Evolutionary conservation across 148 eudicot genomes (phyloP).

Genomic region (Salicornia ramosissima): DNA sequence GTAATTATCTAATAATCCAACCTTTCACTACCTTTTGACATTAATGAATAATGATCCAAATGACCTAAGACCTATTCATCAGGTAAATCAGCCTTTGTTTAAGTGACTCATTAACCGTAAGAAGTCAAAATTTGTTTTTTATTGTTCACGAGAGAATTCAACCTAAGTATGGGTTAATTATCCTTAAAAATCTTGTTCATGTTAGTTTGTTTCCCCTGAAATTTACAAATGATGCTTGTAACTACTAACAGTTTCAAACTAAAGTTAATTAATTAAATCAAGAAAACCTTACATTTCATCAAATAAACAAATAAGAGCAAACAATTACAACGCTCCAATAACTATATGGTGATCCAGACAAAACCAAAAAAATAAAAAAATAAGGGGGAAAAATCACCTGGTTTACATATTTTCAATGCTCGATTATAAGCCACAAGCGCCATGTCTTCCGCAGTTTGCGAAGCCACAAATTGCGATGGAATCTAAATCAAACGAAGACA

Average conservation of each 20-base stretch:
- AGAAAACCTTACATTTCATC: not conserved
- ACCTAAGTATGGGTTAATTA: too few relatives aligned
- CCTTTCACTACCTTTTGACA: too few relatives aligned
- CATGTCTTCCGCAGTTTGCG: slow-evolving; percentile 79
- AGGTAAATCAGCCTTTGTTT: too few relatives aligned
- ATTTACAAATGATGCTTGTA: not conserved
- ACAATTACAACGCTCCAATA: not conserved
- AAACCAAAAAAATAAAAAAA: not conserved
- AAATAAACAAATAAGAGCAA: not conserved
- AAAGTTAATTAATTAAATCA: too few relatives aligned
- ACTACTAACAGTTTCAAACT: not conserved
- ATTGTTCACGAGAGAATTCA: too few relatives aligned
- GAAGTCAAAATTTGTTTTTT: too few relatives aligned
- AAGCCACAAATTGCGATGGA: slow-evolving; percentile 55
- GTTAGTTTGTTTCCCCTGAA: too few relatives aligned
- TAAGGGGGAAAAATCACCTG: slow-evolving; percentile 40
- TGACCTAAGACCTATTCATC: too few relatives aligned
- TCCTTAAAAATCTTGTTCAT: too few relatives aligned
- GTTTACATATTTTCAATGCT: slow-evolving; percentile 65
- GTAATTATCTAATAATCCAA: too few relatives aligned
- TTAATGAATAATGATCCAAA: too few relatives aligned
- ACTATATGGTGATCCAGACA: not conserved
- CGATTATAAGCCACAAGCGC: slow-evolving; percentile 87
- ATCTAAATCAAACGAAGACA: slow-evolving; percentile 35
- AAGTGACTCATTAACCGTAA: too few relatives aligned